A percentile compares a stretch with the other conserved stretches of the same genome.
These are phyloP conservation scores for Punica granatum DNA, from an alignment of 345 rosid species.

Conservation along the genomic window DNA sequence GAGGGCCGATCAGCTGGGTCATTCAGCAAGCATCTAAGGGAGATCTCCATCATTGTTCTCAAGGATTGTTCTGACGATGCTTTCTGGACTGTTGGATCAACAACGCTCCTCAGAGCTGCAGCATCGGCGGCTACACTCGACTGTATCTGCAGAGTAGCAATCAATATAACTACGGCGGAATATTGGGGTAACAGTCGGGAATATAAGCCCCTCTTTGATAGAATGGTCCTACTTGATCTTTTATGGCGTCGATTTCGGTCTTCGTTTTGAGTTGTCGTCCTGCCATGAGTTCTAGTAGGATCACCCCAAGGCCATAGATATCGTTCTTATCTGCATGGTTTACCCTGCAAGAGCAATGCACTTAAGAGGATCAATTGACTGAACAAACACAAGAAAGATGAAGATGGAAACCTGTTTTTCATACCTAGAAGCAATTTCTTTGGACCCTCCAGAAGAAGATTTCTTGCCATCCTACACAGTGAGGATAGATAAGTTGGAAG, in stretches of 20 bases:
- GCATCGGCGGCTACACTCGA: conserved; percentile 38
- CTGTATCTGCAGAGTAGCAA: conserved; percentile 40
- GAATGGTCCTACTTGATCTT: conserved; percentile 41
- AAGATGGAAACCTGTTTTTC: too few species aligned
- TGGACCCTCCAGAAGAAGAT: conserved; percentile 30
- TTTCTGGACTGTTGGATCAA: conserved; percentile 50
- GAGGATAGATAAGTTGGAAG: conserved; percentile 3
- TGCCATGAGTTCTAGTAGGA: conserved; percentile 72
- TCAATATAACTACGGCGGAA: not conserved
- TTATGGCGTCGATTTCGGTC: conserved; percentile 46
- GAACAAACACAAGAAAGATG: conserved; percentile 2
- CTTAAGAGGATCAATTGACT: not conserved
- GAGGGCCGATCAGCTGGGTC: conserved; percentile 65
- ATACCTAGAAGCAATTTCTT: conserved; percentile 23
- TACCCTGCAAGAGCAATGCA: conserved; percentile 24
- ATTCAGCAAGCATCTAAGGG: conserved; percentile 58
- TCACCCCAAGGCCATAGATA: conserved; percentile 71
- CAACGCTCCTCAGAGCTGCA: conserved; percentile 43
- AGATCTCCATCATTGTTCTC: conserved; percentile 74
- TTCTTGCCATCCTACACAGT: conserved; percentile 48
- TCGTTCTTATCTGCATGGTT: conserved; percentile 50
- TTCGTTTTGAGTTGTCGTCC: conserved; percentile 51
- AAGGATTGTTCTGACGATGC: conserved; percentile 68
- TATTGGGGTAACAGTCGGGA: not conserved
- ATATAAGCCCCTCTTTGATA: too few species aligned